These are phyloP conservation scores for Kockiozyma suomiensis DNA, from an alignment of 805 yeast genomes.

Conservation along the genomic window DNA sequence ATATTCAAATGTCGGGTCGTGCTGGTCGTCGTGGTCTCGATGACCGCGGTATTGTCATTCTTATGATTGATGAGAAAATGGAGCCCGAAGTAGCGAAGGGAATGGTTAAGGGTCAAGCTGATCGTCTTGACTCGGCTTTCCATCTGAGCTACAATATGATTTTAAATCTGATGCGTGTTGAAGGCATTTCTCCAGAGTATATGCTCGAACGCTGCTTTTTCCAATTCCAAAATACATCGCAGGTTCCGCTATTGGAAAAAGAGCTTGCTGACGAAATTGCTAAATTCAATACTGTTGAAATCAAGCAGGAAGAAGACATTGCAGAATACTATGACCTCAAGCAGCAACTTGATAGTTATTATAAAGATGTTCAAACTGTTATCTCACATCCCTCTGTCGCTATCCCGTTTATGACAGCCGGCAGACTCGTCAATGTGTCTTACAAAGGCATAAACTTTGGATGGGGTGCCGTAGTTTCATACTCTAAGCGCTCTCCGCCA, in stretches of 20 bases:
- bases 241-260: constrained; percentile 82
- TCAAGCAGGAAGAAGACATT: constrained; percentile 75
- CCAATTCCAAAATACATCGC: constrained; percentile 91
- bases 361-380: constrained; percentile 74
- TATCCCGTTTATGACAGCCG: constrained; percentile 82
- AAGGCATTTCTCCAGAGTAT: constrained; percentile 96
- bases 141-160: constrained; percentile 98
- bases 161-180: constrained; percentile 91
- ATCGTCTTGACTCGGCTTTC: constrained; percentile 94
- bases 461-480: constrained; percentile 91
- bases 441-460: constrained; percentile 65
- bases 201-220: constrained; percentile 93
- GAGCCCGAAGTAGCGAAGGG: constrained; percentile 99
- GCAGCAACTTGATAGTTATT: constrained; percentile 69
- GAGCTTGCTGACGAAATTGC: constrained; percentile 58
- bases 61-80: constrained; percentile 99
- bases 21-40: constrained; percentile 99
- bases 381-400: constrained; percentile 90
- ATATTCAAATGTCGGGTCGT: constrained; percentile 99
- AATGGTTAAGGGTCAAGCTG: constrained; percentile 99
- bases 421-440: constrained; percentile 62
- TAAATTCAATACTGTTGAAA: constrained; percentile 52
- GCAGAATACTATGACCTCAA: constrained; percentile 82
- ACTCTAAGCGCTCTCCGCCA: constrained; percentile 61
- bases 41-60: constrained; percentile 97